Base-by-base conservation (phyloP, 1,139 yeast genomes). In the Pichia norvegensis region DNA sequence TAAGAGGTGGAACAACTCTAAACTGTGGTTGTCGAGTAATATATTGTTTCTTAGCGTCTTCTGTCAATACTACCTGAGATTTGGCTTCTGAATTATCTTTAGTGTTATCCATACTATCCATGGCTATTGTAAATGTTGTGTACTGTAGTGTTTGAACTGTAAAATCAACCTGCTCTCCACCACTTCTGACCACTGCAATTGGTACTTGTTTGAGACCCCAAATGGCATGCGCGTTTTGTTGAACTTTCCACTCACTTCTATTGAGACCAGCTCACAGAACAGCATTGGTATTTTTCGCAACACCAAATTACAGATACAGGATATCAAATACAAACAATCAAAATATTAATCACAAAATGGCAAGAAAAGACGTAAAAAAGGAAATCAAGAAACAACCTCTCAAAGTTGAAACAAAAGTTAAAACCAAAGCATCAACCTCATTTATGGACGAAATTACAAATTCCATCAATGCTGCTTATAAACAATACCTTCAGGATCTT, bases 1-100 rank as follows among this genome's bases (percentile, higher is more conserved):
- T 92, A 52, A 88, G 67, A 1, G 98, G 98, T 3, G 98, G 97
- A 4, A 92, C 90, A 43, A 87, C 81, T 38, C 90, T 67, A 48
- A 78, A 67, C 40, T 71, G 60, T 9, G 90, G 88, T n/a, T 29
- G 23, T n/a, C 16, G 23, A 10, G 38, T 20, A 13, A 78, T 23
- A 63, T 58, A 23, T 56, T 48, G 27, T 58, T 52, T 38, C 17
- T 51, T 47, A 11, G 31, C 31, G 14, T 27, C 31, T 10, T 27
- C 31, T 27, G 17, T 45, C 39, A 6, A 5, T 25, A 25, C 27
- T 7, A 13, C 11, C 31, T 27, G n/a, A 13, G 31, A 11, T 27
- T 27, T 27, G 14, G n/a, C 14, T 33, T n/a, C 20, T 10, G 4
- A 6, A 6, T 11, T 19, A 7, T 16, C 4, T 16, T 19, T 19